Base-by-base conservation (phyloP, 2,329 filamentous ascomycete species). In the Nemania sp. region DNA sequence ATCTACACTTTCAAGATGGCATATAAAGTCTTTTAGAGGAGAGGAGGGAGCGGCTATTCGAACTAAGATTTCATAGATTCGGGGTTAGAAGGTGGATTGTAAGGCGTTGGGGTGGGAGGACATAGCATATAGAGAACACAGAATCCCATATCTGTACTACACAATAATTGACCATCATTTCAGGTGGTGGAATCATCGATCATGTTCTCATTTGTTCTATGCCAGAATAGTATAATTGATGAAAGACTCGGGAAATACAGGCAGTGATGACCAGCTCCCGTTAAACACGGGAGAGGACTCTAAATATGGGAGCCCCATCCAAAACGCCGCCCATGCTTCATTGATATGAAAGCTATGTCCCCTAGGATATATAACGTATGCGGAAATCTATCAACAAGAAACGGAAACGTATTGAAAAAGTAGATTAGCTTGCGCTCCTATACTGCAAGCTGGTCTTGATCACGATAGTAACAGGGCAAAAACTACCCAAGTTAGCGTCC, bases 401-500 rank as follows among this genome's bases (percentile, higher is more conserved):
- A 35, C 47, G 29, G 51, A 29, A 58, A 56, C 27, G 53, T 49
- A 20, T 22, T 10, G 8, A 56, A 22, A n/a, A 20, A 45, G 24
- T 11, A 52, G 53, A 55, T 27, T 51, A 41, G 24, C 55, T 57
- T 32, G 18, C 52, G 49, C 45, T 59, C n/a, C n/a, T 80, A 88
- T 38, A 89, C 86, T 63, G 86, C 86, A 60, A 89, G 79, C 72
- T 88, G 86, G 66, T 88, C 86, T 72, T 88, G 84, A 69, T 87
- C 85, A 52, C 85, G 85, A 72, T 86, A 86, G 72, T 88, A 89
- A 76, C 87, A 86, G 55, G 87, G 87, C 63, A 89, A 76, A 73
- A 89, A 89, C 87, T 89, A 67, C n/a, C 18, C 11, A 11, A 24
- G 68, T 78, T 57, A 79, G 76, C 22, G 58, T 27, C 54, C 20